A percentile compares a stretch with the other conserved stretches of the same genome.
Conservation (phyloP, 495 filamentous ascomycete genomes). For the Platismatia glauca region DNA sequence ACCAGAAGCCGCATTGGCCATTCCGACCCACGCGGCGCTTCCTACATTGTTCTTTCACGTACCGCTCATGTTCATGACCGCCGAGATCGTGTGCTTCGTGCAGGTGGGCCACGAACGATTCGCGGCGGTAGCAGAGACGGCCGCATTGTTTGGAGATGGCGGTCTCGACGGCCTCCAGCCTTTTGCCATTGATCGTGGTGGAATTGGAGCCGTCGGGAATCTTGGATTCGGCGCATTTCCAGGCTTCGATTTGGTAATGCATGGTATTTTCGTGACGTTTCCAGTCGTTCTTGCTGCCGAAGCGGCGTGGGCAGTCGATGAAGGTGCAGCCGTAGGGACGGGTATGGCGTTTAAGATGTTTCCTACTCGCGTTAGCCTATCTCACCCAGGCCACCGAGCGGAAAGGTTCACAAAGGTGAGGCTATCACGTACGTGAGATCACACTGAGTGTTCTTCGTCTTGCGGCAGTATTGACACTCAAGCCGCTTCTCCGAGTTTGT, state of each 20-base stretch:
- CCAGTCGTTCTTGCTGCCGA: slow-evolving; percentile 95
- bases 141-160: slow-evolving; percentile 1
- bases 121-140: slow-evolving; percentile 45
- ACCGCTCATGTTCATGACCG: slow-evolving; percentile 22
- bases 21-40: slow-evolving; percentile 59
- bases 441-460: slow-evolving; percentile 49
- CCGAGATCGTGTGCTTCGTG: slow-evolving; percentile 42
- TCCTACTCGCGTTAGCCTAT: slow-evolving; percentile 40
- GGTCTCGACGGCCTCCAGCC: slow-evolving; percentile 6
- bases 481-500: slow-evolving; percentile 23
- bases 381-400: not conserved
- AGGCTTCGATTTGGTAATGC: slow-evolving; percentile 66
- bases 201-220: slow-evolving; percentile 13
- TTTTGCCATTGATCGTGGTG: slow-evolving; percentile 26
- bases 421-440: slow-evolving; percentile 56
- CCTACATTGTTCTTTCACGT: slow-evolving; percentile 40
- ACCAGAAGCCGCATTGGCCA: slow-evolving; percentile 70
- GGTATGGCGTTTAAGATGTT: slow-evolving; percentile 80
- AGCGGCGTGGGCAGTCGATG: slow-evolving; percentile 59
- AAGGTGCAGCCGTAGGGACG: slow-evolving; percentile 87
- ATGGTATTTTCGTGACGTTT: slow-evolving; percentile 90
- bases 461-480: slow-evolving; percentile 46
- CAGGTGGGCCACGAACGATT: slow-evolving; percentile 54
- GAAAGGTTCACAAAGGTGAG: not conserved
- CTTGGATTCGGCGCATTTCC: slow-evolving; percentile 53